Conservation (phyloP, 495 filamentous ascomycete species). For the Massariosphaeria phaeospora region DNA sequence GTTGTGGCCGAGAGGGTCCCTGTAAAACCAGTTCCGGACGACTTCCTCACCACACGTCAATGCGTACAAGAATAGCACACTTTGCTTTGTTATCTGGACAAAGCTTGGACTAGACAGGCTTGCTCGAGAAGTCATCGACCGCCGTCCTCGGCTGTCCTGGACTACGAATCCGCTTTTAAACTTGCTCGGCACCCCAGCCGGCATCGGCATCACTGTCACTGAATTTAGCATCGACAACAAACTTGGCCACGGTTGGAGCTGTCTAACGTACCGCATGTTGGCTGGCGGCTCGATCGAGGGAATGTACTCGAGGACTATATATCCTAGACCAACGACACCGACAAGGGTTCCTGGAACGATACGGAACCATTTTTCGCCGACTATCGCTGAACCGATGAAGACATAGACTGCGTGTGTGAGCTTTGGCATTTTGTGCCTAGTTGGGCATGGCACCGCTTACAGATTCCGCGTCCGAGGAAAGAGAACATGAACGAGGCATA, state of each 20-base stretch:
- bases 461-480: constrained; percentile 90
- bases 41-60: not conserved
- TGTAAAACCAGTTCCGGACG: not conserved
- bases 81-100: not conserved
- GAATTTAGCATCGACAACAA: not conserved
- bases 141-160: constrained; percentile 9
- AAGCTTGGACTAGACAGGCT: not conserved
- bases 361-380: constrained; percentile 52
- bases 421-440: not conserved
- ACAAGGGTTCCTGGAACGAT: constrained; percentile 38
- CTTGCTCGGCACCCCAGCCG: constrained; percentile 88
- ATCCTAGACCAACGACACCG: constrained; percentile 39
- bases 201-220: constrained; percentile 61
- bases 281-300: constrained; percentile 94
- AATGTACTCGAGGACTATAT: constrained; percentile 78
- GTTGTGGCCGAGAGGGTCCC: not conserved
- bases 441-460: constrained; percentile 52
- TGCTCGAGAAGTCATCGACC: constrained; percentile 19
- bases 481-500: constrained; percentile 98
- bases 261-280: constrained; percentile 69
- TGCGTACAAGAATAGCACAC: constrained; percentile 25
- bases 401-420: constrained; percentile 94
- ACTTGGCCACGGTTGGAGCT: not conserved
- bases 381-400: constrained; percentile 81
- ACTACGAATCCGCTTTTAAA: no score